Percentiles rank a stretch among this genome's conserved stretches.
Conservation (phyloP, 257 asterid species). For the Gentiana dahurica region DNA sequence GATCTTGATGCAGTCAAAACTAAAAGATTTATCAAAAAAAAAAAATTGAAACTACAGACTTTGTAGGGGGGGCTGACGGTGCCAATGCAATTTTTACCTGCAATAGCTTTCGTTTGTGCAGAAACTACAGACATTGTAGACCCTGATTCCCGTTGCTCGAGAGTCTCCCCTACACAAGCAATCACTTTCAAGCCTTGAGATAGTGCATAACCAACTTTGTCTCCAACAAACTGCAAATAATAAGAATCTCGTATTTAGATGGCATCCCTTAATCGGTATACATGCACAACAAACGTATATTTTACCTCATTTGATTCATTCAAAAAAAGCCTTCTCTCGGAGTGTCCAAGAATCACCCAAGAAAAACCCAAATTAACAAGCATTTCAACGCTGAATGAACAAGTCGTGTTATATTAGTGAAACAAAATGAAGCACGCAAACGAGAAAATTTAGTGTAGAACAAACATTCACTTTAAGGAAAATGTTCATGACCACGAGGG, state of each 20-base stretch:
- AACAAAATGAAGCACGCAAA: not conserved
- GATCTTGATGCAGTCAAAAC: no score
- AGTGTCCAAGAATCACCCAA: conserved; percentile 45
- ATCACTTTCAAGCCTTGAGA: conserved; percentile 85
- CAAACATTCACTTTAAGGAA: no score
- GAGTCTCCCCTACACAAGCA: conserved; percentile 97
- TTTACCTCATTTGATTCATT: conserved; percentile 34
- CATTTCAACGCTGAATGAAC: conserved; percentile 29
- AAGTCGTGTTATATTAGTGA: not conserved
- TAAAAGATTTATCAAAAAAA: no score
- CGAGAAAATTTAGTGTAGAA: not conserved
- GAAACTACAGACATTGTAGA: conserved; percentile 77
- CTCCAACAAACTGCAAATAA: conserved; percentile 67
- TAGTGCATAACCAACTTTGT: conserved; percentile 90
- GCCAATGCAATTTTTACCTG: conserved; percentile 33
- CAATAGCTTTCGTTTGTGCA: conserved; percentile 86
- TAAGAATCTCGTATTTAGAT: not conserved
- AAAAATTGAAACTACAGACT: no score
- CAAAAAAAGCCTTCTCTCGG: conserved; percentile 34
- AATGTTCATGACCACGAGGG: no score
- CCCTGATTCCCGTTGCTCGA: conserved; percentile 91
- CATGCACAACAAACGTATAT: not conserved
- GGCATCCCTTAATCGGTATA: not conserved
- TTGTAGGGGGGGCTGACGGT: not conserved
- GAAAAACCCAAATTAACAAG: conserved; percentile 30